Percentiles rank a stretch among this genome's conserved stretches.
These are phyloP conservation scores for Alternaria triticimaculans DNA, from an alignment of 2,329 filamentous ascomycete species.

Conservation along the genomic window DNA sequence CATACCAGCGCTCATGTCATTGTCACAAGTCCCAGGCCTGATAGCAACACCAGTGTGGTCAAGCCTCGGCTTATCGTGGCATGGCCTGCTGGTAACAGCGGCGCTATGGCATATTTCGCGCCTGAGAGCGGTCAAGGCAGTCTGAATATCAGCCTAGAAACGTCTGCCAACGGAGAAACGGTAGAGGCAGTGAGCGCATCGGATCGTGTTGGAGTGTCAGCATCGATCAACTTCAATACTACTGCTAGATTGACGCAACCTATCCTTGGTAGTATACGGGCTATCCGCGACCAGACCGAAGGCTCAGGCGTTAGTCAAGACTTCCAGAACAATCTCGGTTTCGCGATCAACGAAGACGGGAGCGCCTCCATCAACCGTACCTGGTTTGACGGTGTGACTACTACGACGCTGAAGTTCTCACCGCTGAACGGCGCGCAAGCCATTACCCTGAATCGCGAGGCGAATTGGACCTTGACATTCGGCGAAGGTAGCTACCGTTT, in stretches of 20 bases:
- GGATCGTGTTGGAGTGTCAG: constrained; percentile 59
- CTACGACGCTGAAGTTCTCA: constrained; percentile 59
- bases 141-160: constrained; percentile 61
- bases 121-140: constrained; percentile 62
- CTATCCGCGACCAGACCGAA: constrained; percentile 68
- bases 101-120: constrained; percentile 63
- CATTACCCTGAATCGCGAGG: constrained; percentile 13
- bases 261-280: constrained; percentile 68
- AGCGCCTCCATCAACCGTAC: constrained; percentile 59
- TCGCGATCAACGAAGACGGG: constrained; percentile 50
- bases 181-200: constrained; percentile 56
- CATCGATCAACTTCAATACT: constrained; percentile 63
- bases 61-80: constrained; percentile 65
- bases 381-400: constrained; percentile 69
- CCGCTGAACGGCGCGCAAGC: constrained; percentile 31
- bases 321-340: constrained; percentile 63
- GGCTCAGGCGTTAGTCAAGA: constrained; percentile 60
- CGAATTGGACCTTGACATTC: constrained; percentile 56
- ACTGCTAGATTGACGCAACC: constrained; percentile 63
- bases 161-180: constrained; percentile 53
- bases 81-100: constrained; percentile 72
- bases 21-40: constrained; percentile 62
- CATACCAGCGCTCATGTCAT: constrained; percentile 66
- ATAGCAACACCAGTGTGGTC: constrained; percentile 63
- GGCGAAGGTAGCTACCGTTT: constrained; percentile 64